Evolutionary conservation across 768 basidiomycete genomes (phyloP), one percentile per base, ranked within the genome.

Genomic region (Tulasnella calospora): DNA sequence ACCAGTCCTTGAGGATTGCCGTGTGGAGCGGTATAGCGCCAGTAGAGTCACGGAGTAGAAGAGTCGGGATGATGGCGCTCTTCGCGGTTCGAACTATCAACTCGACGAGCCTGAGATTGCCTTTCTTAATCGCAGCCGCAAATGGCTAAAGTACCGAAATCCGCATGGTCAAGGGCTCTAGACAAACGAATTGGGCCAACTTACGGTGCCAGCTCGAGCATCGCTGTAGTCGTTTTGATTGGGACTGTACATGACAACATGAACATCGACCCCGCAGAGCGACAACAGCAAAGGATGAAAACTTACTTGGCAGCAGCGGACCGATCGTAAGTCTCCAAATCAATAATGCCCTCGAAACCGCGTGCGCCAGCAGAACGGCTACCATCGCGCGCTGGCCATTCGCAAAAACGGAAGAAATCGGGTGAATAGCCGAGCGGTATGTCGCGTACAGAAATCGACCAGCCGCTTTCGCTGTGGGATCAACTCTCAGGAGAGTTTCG

Each of bases 1-100:
- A 30, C 79, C 80, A 86, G 30, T 84, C 83, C 0, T 76, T 35
- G 13, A 83, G 83, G 27, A 87, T 85, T 0, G 90, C 89, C 36
- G 84, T 78, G 80, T 90, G 90, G 2, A 91, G 83, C 2, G 89
- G 87, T 0, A 86, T 89, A 23, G 85, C 86, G 0, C 89, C 90
- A 70, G 86, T 84, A 40, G 84, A 84, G 81, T 91, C 87, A 41
- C 85, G 87, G 10, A 85, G 80, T 3, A 86, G 81, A 38, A 87
- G 83, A 8, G 79, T 61, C 21, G 84, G 57, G 75, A 72, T 23
- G 36, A 76, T 40, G n/a, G 75, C 46, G 7, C 17, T 17, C 27
- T 76, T 76, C 30, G 33, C 75, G 35, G 30, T 76, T 55, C 55
- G 51, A 8, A 89, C 81, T 38, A 85, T 79, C 46, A 84, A 81